Conservation (phyloP, 2,329 filamentous ascomycete genomes). For the Hypoxylon sp. region DNA sequence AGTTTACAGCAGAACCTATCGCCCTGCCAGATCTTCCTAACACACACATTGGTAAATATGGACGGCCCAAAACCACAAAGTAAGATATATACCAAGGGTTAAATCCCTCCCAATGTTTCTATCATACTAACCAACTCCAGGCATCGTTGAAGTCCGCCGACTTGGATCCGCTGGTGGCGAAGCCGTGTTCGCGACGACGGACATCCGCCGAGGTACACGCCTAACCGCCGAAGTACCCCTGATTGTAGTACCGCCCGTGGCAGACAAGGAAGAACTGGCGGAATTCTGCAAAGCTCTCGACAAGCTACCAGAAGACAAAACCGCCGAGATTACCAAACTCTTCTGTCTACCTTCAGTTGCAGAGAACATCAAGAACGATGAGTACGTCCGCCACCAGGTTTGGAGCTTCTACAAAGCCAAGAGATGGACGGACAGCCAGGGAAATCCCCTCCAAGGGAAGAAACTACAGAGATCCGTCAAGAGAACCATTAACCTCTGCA, state of each 20-base stretch:
- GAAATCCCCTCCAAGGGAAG: slow-evolving; percentile 27
- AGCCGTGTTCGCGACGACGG: slow-evolving; percentile 36
- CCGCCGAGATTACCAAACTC: slow-evolving; percentile 20
- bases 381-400: slow-evolving; percentile 3
- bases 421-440: slow-evolving; percentile 25
- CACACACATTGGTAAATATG: neutral
- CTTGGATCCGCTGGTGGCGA: slow-evolving; percentile 19
- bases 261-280: slow-evolving; percentile 31
- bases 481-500: slow-evolving; percentile 26
- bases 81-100: neutral
- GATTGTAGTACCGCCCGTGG: slow-evolving; percentile 25
- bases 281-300: slow-evolving; percentile 21
- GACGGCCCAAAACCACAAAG: neutral
- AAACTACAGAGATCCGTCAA: slow-evolving; percentile 27
- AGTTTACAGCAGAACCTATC: neutral
- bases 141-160: slow-evolving; percentile 31
- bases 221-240: slow-evolving; percentile 40
- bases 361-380: slow-evolving; percentile 17
- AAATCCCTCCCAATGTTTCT: neutral
- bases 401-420: slow-evolving; percentile 31
- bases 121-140: neutral
- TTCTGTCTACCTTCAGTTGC: neutral
- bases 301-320: slow-evolving; percentile 7
- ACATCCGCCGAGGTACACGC: slow-evolving; percentile 42
- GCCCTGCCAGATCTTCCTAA: neutral